These are phyloP conservation scores for Cryptococcus wingfieldii DNA, from an alignment of 1,284 basidiomycete genomes.

Conservation along the genomic window DNA sequence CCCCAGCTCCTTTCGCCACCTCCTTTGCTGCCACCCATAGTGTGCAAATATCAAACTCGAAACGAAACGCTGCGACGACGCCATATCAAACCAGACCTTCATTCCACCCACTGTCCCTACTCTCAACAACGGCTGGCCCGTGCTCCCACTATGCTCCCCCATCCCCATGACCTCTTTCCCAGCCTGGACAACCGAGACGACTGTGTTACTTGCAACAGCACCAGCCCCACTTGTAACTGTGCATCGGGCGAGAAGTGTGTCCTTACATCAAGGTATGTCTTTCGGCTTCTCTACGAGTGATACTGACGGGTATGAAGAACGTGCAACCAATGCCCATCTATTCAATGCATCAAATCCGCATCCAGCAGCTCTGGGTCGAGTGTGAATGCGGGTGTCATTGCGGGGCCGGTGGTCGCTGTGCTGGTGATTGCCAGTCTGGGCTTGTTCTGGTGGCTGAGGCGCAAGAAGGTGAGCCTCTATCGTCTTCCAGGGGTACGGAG, in stretches of 20 bases:
- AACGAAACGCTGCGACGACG: background rate
- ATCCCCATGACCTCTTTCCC: background rate
- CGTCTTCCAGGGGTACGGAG: background rate
- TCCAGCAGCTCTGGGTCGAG: conserved; percentile 13
- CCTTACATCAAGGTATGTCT: conserved; percentile 37
- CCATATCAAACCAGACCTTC: background rate
- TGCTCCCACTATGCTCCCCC: background rate
- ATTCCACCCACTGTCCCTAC: background rate
- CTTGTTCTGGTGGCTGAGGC: conserved; percentile 46
- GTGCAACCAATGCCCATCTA: conserved; percentile 40
- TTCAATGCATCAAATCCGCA: conserved; percentile 34
- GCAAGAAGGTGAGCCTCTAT: conserved; percentile 42
- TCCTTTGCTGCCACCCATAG: background rate
- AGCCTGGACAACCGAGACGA: conserved; percentile 8
- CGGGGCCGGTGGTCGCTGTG: conserved; percentile 46
- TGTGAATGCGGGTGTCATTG: conserved; percentile 47
- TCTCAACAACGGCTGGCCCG: background rate
- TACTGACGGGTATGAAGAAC: conserved; percentile 23
- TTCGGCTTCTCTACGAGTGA: background rate
- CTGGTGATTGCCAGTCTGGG: conserved; percentile 41
- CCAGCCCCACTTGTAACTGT: conserved; percentile 40
- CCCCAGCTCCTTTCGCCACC: background rate
- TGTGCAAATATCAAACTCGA: background rate
- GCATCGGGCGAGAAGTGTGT: conserved; percentile 36
- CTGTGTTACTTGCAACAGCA: conserved; percentile 35